Evolutionary conservation across 495 filamentous ascomycete genomes (phyloP).

Genomic region (Penicillium pancosmium): DNA sequence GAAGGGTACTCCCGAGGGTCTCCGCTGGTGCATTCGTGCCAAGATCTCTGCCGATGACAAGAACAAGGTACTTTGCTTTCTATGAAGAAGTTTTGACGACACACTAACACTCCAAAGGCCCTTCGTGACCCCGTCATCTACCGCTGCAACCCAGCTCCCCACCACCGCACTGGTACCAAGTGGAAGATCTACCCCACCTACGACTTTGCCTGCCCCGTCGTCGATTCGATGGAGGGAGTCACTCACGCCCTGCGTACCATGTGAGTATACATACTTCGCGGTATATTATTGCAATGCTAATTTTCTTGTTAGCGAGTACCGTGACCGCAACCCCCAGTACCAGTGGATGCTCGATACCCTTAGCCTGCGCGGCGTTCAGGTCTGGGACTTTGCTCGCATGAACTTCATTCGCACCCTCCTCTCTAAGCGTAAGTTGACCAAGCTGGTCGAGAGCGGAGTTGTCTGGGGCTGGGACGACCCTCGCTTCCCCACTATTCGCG

Average conservation of each 20-base stretch:
- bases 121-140: constrained; percentile 95
- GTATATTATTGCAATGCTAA: not conserved
- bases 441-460: constrained; percentile 81
- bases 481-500: constrained; percentile 90
- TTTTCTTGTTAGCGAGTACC: constrained; percentile 66
- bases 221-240: constrained; percentile 89
- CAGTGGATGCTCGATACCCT: constrained; percentile 92
- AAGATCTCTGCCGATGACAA: constrained; percentile 83
- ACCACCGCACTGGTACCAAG: constrained; percentile 84
- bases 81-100: not conserved
- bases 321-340: constrained; percentile 96
- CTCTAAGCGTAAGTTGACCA: constrained; percentile 93
- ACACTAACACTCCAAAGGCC: constrained; percentile 36
- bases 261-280: not conserved
- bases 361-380: constrained; percentile 82
- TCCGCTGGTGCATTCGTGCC: constrained; percentile 82
- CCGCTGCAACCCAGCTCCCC: constrained; percentile 74
- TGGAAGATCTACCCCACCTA: constrained; percentile 99
- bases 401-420: constrained; percentile 92
- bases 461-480: constrained; percentile 97
- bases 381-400: constrained; percentile 98
- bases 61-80: constrained; percentile 56
- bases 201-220: constrained; percentile 89
- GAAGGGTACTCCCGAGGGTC: constrained; percentile 71
- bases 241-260: constrained; percentile 95